phyloP scores from a whole-genome alignment of 208 protist species.

The Leishmania braziliensis region DNA sequence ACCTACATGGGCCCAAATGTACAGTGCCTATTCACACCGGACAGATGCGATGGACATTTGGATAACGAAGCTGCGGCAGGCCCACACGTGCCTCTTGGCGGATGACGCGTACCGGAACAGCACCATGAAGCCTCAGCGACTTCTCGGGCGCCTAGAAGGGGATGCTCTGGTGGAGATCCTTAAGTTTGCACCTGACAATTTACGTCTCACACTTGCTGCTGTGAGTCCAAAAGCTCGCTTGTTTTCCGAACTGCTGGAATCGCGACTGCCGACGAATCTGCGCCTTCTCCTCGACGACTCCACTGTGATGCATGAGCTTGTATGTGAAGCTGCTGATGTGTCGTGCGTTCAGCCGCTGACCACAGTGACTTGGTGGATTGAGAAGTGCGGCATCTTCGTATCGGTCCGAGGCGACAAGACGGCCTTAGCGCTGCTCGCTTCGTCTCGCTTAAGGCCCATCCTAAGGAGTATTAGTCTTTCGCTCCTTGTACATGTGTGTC shows the following conservation, averaged over 20 bases:
- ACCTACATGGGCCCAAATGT: background rate
- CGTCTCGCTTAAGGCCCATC: background rate
- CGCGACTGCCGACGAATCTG: background rate
- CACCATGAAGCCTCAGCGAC: constrained; percentile 8
- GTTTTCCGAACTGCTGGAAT: constrained; percentile 13
- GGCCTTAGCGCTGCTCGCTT: background rate
- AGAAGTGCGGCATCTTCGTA: constrained; percentile 9
- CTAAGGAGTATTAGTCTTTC: constrained; percentile 8
- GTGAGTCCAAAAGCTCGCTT: constrained; percentile 11
- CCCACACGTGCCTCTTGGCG: constrained; percentile 2
- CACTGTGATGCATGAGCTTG: constrained; percentile 15
- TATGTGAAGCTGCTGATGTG: background rate
- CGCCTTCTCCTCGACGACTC: constrained; percentile 2
- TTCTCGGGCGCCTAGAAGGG: constrained; percentile 1
- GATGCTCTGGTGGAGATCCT: constrained; percentile 10
- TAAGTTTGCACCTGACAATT: constrained; percentile 3
- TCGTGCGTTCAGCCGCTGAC: background rate
- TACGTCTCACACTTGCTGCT: constrained; percentile 3
- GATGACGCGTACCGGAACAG: constrained; percentile 10
- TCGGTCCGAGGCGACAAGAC: constrained; percentile 1
- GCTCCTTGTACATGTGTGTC: background rate
- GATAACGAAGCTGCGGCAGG: constrained; percentile 3
- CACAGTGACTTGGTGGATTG: constrained; percentile 11
- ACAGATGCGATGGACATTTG: constrained; percentile 4
- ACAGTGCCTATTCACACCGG: background rate